Percentiles rank a stretch among this genome's conserved stretches.
phyloP scores from a whole-genome alignment of 305 asterid genomes.

The Fraxinus greggii region DNA sequence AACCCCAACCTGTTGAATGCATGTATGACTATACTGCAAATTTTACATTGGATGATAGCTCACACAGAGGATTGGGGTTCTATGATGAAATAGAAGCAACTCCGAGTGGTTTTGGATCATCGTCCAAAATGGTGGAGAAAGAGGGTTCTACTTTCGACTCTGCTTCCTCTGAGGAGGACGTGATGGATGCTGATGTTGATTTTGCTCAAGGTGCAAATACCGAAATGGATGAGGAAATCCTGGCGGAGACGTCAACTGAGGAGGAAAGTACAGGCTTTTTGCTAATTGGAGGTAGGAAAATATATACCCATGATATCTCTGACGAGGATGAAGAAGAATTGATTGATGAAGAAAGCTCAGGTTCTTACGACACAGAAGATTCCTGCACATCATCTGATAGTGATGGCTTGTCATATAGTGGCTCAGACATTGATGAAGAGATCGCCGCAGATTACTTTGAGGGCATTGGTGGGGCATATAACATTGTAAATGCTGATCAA shows the following conservation, averaged over 20 bases:
- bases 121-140: slow-evolving; percentile 44
- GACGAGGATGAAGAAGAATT: slow-evolving; percentile 52
- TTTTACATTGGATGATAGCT: slow-evolving; percentile 59
- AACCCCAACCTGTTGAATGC: slow-evolving; percentile 41
- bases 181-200: slow-evolving; percentile 33
- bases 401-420: slow-evolving; percentile 50
- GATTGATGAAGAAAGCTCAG: slow-evolving; percentile 52
- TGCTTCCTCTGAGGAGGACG: slow-evolving; percentile 47
- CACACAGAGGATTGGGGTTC: slow-evolving; percentile 76
- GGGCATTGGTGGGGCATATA: slow-evolving; percentile 62
- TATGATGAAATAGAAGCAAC: slow-evolving; percentile 45
- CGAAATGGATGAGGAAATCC: slow-evolving; percentile 36
- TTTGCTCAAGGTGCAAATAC: slow-evolving; percentile 23
- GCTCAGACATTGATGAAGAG: slow-evolving; percentile 77
- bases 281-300: slow-evolving; percentile 69
- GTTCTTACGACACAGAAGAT: slow-evolving; percentile 51
- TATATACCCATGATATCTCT: slow-evolving; percentile 65
- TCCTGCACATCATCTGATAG: slow-evolving; percentile 49
- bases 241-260: slow-evolving; percentile 36
- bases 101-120: slow-evolving; percentile 39
- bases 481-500: slow-evolving; percentile 50
- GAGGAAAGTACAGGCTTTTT: slow-evolving; percentile 62
- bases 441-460: slow-evolving; percentile 85
- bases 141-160: slow-evolving; percentile 39
- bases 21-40: slow-evolving; percentile 57